Evolutionary conservation across 2,329 filamentous ascomycete genomes (phyloP).

Genomic region (Fusarium sp.): DNA sequence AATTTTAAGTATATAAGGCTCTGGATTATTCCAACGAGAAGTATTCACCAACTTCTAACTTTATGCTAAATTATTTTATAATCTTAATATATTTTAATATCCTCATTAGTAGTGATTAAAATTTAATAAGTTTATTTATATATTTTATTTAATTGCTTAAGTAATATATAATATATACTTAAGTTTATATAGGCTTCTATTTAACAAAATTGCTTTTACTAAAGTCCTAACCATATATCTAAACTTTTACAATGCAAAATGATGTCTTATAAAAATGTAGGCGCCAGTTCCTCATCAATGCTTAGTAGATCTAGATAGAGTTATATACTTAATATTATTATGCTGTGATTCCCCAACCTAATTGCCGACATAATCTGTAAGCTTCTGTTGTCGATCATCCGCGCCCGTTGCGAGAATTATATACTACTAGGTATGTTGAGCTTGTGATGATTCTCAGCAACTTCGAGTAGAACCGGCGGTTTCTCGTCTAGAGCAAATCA

Average conservation of each 20-base stretch:
- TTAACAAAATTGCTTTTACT: not conserved
- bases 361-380: not conserved
- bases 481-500: not conserved
- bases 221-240: not conserved
- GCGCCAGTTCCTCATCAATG: not conserved
- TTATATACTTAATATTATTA: not conserved
- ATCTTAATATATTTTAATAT: not conserved
- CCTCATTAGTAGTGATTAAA: not conserved
- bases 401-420: not conserved
- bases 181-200: not conserved
- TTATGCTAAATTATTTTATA: not conserved
- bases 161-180: not conserved
- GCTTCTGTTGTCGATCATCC: not conserved
- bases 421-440: not conserved
- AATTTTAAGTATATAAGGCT: not conserved
- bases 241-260: not conserved
- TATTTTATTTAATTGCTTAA: not conserved
- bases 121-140: not conserved
- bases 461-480: not conserved
- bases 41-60: not conserved
- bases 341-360: not conserved
- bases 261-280: accelerated
- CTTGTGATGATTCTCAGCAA: not conserved
- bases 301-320: not conserved
- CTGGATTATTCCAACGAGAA: accelerated